These are phyloP conservation scores for Pisolithus albus DNA, from an alignment of 768 basidiomycete species.

Conservation along the genomic window DNA sequence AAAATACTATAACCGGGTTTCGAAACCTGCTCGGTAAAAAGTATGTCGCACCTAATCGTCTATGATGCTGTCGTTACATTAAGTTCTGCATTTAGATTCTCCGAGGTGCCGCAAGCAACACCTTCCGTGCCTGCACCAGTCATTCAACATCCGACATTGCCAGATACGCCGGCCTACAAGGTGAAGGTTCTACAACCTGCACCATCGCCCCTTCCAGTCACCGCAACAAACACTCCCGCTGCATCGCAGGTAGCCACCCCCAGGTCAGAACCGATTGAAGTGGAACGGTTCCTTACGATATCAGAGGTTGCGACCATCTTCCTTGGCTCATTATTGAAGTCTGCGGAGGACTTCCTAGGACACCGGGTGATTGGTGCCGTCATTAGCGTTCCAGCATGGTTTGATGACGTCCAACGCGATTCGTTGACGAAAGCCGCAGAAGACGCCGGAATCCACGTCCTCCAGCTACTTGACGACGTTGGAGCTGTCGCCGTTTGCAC, in stretches of 20 bases:
- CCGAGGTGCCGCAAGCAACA: conserved; percentile 56
- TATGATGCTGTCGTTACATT: neutral
- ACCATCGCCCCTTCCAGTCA: conserved; percentile 57
- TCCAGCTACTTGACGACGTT: conserved; percentile 84
- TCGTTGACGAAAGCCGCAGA: conserved; percentile 70
- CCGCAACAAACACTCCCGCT: conserved; percentile 52
- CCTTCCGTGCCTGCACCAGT: conserved; percentile 57
- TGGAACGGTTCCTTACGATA: conserved; percentile 68
- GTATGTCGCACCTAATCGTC: conserved; percentile 35
- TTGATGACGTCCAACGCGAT: conserved; percentile 56
- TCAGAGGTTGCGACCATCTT: conserved; percentile 82
- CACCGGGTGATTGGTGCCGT: conserved; percentile 74
- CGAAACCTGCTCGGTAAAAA: conserved; percentile 90
- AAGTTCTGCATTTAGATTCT: conserved; percentile 48
- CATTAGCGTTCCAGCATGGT: conserved; percentile 74
- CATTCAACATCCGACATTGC: conserved; percentile 64
- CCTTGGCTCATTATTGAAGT: conserved; percentile 74
- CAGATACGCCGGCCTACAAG: conserved; percentile 76
- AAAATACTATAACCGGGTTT: conserved; percentile 94
- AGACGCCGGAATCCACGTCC: conserved; percentile 74
- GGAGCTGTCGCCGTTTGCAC: conserved; percentile 62
- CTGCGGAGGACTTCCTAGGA: conserved; percentile 88
- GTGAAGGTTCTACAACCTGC: conserved; percentile 76
- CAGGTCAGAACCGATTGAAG: conserved; percentile 60
- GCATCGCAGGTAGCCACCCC: conserved; percentile 66